Percentiles rank a stretch among this genome's conserved stretches.
phyloP scores from a whole-genome alignment of 2,329 filamentous ascomycete genomes.

The Monosporascus sp. region DNA sequence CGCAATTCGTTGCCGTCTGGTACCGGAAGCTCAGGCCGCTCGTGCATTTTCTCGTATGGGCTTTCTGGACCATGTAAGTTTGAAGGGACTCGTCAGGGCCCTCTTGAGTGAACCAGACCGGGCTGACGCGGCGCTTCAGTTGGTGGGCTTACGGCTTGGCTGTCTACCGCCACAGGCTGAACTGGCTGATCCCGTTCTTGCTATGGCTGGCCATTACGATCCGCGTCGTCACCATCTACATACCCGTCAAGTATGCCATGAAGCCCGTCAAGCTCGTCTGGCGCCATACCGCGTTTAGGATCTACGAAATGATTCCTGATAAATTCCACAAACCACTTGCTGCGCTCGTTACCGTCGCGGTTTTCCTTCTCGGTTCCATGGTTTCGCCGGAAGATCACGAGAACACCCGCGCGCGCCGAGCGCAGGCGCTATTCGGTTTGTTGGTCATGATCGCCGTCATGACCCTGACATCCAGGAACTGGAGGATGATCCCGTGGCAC shows the following conservation, averaged over 20 bases:
- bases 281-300: slow-evolving; percentile 56
- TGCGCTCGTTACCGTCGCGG: slow-evolving; percentile 58
- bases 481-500: slow-evolving; percentile 62
- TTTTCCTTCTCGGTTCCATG: slow-evolving; percentile 76
- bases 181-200: slow-evolving; percentile 82
- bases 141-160: slow-evolving; percentile 43
- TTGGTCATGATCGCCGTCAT: slow-evolving; percentile 63
- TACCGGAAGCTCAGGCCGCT: slow-evolving; percentile 41
- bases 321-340: slow-evolving; percentile 59
- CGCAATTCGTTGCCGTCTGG: slow-evolving; percentile 24
- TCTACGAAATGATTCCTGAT: slow-evolving; percentile 60
- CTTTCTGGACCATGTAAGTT: slow-evolving; percentile 31
- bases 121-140: slow-evolving; percentile 18
- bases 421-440: slow-evolving; percentile 75
- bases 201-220: slow-evolving; percentile 71
- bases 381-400: slow-evolving; percentile 64
- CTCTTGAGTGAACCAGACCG: not conserved
- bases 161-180: slow-evolving; percentile 62
- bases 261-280: slow-evolving; percentile 63
- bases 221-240: slow-evolving; percentile 68
- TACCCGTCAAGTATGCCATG: slow-evolving; percentile 62
- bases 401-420: slow-evolving; percentile 76
- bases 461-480: slow-evolving; percentile 66
- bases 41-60: slow-evolving; percentile 39
- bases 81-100: slow-evolving; percentile 1